Evolutionary conservation across 1,284 basidiomycete genomes (phyloP), one percentile per base, ranked within the genome.

Genomic region (Microbotryum violaceum): DNA sequence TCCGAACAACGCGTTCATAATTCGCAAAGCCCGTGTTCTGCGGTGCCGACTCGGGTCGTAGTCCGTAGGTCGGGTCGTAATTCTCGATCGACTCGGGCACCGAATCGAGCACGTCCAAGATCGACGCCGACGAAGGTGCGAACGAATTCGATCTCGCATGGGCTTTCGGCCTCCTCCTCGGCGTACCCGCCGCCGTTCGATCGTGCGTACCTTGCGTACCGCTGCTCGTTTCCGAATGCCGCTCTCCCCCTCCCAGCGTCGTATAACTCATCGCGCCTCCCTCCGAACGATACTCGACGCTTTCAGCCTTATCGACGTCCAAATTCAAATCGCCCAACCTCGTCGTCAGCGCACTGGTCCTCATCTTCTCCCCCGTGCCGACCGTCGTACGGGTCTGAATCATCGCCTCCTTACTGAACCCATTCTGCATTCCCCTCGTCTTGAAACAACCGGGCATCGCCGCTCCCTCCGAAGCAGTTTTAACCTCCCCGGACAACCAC

Each of bases 1-100:
- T 90, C 10, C 42, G 49, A 16, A 61, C 63, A 0, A 91, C 78
- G 49, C 79, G 83, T n/a, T 84, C 82, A 70, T 91, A 89, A 20
- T 80, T 80, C 51, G 79, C 80, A 74, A 89, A 90, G 2, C 82
- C 78, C 65, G 83, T 85, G 74, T 87, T 88, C 2, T 79, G 78
- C 0, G 91, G 91, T 6, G 93, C 79, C 14, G 88, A 87, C 71
- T 93, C 91, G 0, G 90, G 89, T 18, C 93, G 85, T n/a, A 97
- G 79, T n/a, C 93, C 93, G 72, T 97, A 97, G 0, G 93, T 97
- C 0, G 92, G 93, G 72, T 97, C 93, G 75, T 90, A 96, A 65
- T 88, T 84, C 75, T 94, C 92, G 48, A 92, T 82, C 49, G 74
- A 72, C 58, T 93, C 90, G 2, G 88, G 85, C 65, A 87, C 71